These are phyloP conservation scores for Lanmaoa pseudosensibilis DNA, from an alignment of 768 basidiomycete genomes.

Conservation along the genomic window DNA sequence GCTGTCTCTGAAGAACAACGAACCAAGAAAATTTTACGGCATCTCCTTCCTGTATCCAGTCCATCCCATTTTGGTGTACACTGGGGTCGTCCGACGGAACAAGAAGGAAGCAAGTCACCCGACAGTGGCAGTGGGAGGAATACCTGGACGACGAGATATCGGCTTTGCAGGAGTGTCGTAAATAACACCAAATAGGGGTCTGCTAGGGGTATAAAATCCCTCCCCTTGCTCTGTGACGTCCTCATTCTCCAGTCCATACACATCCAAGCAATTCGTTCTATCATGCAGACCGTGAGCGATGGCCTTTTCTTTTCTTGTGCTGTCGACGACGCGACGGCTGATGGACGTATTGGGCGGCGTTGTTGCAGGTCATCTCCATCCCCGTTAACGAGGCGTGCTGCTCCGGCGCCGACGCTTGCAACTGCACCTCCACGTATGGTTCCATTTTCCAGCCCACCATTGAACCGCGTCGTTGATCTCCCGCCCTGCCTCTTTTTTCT, in stretches of 20 bases:
- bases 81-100: too few species aligned
- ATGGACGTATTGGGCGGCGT: neutral
- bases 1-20: too few species aligned
- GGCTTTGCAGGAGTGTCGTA: neutral
- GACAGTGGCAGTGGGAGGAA: too few species aligned
- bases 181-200: conserved; percentile 3
- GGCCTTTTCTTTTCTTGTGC: neutral
- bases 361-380: conserved; percentile 5
- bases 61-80: too few species aligned
- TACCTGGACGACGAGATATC: neutral
- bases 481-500: too few species aligned
- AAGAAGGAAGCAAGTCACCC: too few species aligned
- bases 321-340: neutral
- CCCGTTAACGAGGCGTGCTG: conserved; percentile 18
- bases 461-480: neutral
- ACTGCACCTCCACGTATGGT: conserved; percentile 7
- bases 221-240: neutral
- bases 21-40: too few species aligned
- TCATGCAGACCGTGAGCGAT: conserved; percentile 25
- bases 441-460: neutral
- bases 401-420: neutral
- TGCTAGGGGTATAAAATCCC: conserved; percentile 4
- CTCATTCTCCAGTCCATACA: neutral
- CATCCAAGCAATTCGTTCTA: too few species aligned
- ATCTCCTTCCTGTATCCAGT: too few species aligned